Base-by-base conservation (phyloP, 345 rosid species). In the Eucalyptus fibrosa region DNA sequence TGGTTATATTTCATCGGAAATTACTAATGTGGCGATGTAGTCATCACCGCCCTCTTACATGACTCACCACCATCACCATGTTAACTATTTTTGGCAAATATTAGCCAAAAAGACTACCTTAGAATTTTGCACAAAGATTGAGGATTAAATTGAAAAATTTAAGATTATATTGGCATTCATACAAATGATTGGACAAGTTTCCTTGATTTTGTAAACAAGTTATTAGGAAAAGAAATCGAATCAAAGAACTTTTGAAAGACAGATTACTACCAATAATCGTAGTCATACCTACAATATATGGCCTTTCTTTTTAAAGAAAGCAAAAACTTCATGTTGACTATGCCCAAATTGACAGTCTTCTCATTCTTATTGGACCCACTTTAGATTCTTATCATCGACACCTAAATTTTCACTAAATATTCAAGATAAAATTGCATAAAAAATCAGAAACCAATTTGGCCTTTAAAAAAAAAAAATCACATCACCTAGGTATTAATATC, bases 331-430 rank as follows among this genome's bases (percentile, higher is more conserved):
- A 55, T 55, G 26, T 55, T 21, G 15, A 26, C n/a, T 11, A 59
- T 59, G 15, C 6, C 59, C 1, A 55, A 11, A 55, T 55, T 4
- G 1, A 8, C 1, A 1, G 26, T 4, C 26, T 55, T 55, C 59
- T 19, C 1, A 17, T 17, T 51, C 67, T 60, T 60, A 28, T 26
- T 1, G 0, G 2, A 12, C 30, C 67, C n/a, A 26, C 55, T 26
- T 51, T 3, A 3, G 1, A 1, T 7, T 51, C 9, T 51, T 18
- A 51, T 51, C 18, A 1, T 51, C 2, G 0, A 51, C 21, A 17
- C 2, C 23, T 51, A 51, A 50, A 50, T 50, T 16, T 50, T 51
- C 4, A 7, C 9, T 51, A 51, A 51, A 18, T 7, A 18, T 18
- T 51, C 3, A 7, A 51, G 1, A 51, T 51, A 18, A 51, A 51